Conservation (phyloP, 139 green algal genomes). For the Chlorella vulgaris region DNA sequence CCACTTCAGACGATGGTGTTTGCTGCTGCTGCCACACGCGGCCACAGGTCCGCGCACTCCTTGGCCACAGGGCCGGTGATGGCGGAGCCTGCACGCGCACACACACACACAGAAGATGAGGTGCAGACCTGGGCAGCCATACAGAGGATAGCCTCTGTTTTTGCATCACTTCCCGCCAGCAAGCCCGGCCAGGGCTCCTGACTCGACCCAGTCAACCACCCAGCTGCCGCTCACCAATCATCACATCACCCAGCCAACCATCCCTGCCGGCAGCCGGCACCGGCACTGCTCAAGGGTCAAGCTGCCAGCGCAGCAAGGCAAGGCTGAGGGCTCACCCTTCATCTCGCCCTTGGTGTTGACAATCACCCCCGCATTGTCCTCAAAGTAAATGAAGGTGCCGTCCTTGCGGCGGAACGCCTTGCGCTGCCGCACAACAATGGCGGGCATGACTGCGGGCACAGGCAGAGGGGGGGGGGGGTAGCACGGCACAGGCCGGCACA, state of each 20-base stretch:
- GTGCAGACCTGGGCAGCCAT: too few relatives aligned
- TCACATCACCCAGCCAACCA: too few relatives aligned
- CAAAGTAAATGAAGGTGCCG: constrained; percentile 99
- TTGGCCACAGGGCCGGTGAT: constrained; percentile 99
- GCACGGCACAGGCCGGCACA: not conserved
- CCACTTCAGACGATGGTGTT: constrained; percentile 99
- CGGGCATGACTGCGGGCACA: constrained; percentile 78
- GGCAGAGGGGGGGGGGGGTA: not conserved
- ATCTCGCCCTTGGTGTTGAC: constrained; percentile 99
- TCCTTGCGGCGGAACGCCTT: constrained; percentile 99
- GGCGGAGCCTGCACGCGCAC: constrained; percentile 88
- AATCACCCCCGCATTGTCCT: constrained; percentile 99
- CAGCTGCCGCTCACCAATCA: too few relatives aligned
- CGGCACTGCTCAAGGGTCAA: too few relatives aligned
- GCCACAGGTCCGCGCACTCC: constrained; percentile 99
- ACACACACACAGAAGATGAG: too few relatives aligned
- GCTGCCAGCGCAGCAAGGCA: too few relatives aligned
- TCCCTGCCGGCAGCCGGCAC: not conserved
- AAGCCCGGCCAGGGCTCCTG: too few relatives aligned
- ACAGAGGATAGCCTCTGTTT: too few relatives aligned
- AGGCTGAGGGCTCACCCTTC: constrained; percentile 91
- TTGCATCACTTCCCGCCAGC: too few relatives aligned
- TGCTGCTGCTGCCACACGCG: constrained; percentile 96
- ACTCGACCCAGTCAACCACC: too few relatives aligned
- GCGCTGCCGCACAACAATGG: constrained; percentile 96